These are phyloP conservation scores for Cladosporium cucumerinum DNA, from an alignment of 2,329 filamentous ascomycete species.

Conservation along the genomic window DNA sequence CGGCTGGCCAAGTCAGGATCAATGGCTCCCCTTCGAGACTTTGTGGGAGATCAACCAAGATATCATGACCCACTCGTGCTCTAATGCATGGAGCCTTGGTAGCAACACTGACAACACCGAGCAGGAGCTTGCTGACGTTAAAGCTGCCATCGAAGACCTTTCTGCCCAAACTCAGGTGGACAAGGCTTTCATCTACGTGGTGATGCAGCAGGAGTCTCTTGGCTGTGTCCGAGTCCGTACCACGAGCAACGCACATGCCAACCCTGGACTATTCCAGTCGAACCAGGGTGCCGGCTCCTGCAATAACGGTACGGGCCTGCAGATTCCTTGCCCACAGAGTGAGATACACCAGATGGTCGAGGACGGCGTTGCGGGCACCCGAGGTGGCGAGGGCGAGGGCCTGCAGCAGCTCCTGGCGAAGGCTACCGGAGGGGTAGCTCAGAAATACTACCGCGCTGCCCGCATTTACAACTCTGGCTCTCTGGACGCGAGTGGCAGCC, in stretches of 20 bases:
- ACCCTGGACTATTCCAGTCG: constrained; percentile 49
- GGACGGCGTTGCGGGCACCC: constrained; percentile 45
- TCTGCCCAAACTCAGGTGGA: constrained; percentile 36
- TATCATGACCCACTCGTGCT: constrained; percentile 39
- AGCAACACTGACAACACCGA: constrained; percentile 35
- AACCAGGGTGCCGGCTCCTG: constrained; percentile 41
- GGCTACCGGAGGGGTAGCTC: constrained; percentile 33
- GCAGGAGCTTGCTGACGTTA: constrained; percentile 39
- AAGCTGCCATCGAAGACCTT: constrained; percentile 37
- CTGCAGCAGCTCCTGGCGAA: constrained; percentile 40
- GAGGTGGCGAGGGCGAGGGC: constrained; percentile 42
- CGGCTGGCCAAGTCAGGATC: constrained; percentile 28
- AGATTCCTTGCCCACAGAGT: constrained; percentile 40
- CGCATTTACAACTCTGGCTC: constrained; percentile 51
- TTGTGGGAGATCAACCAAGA: constrained; percentile 37
- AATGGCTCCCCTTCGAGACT: constrained; percentile 28
- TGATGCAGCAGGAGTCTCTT: constrained; percentile 47
- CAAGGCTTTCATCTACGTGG: constrained; percentile 43
- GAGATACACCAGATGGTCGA: constrained; percentile 41
- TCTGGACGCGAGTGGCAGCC: constrained; percentile 32
- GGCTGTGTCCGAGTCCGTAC: constrained; percentile 48
- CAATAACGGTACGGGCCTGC: constrained; percentile 32
- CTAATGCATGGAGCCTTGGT: constrained; percentile 32
- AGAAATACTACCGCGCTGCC: constrained; percentile 49
- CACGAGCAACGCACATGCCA: constrained; percentile 41